Base-by-base conservation (phyloP, 164 flowering plant species). In the Cinnamomum micranthum region DNA sequence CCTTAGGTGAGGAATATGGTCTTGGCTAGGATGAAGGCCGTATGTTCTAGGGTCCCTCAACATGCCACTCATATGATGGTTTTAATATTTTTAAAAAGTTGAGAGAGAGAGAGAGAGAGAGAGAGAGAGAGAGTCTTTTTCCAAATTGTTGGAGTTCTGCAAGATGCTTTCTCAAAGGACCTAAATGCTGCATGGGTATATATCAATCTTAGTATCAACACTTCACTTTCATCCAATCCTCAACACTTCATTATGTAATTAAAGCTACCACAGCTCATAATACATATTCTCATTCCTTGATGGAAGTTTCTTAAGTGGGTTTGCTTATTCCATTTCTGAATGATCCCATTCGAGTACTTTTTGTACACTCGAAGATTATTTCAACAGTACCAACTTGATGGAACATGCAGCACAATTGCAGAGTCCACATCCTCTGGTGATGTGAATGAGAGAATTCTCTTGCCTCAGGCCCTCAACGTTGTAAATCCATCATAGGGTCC, bases 1-100 rank as follows among this genome's bases (percentile, higher is more conserved):
- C 19, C 51, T 72, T 58, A 59, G 47, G 25, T 19, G 74, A 63
- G 27, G 73, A 72, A 72, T 72, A 72, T 72, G 58, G 47, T 4
- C 47, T 71, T 25, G 47, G 14, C 55, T 27, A 15, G 50, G 70
- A 11, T 67, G 23, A 17, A 17, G 41, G 24, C 25, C 19, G 7
- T 5, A 20, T 3, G 6, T 58, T 23, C 25, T 24, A 50, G 24
- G 71, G 24, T 69, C 22, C n/a, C 71, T n/a, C 71, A 64, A 23
- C 1, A 12, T 64, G 67, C 14, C 23, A 64, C 31, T 23, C 2
- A 0, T 10, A 64, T 11, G 33, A 64, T 22, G 22, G 67, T 24
- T 64, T 23, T 17, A 20, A 20, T 55, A 7, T 55, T 55, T 55
- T 55, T 4, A 55, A 55, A 15, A 41, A 41, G 47, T 41, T 7